phyloP scores from a whole-genome alignment of 106 monocot species.

The Allium cepa region DNA sequence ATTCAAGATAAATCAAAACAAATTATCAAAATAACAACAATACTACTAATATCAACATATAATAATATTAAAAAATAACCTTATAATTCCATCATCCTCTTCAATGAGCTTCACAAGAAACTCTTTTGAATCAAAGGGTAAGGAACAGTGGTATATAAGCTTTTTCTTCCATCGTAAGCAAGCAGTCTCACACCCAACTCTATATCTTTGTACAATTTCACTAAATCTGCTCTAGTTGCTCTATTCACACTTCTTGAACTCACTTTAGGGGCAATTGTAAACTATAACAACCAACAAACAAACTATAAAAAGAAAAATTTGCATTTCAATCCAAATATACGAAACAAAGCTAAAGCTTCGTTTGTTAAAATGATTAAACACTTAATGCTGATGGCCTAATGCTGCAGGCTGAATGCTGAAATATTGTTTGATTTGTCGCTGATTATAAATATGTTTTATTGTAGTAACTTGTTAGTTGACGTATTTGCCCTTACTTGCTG shows the following conservation, averaged over 20 bases:
- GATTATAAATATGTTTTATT: too few relatives aligned
- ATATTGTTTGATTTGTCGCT: too few relatives aligned
- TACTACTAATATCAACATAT: not conserved
- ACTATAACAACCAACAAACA: conserved; percentile 21
- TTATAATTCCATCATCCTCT: conserved; percentile 38
- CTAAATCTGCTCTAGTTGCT: conserved; percentile 57
- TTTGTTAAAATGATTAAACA: too few relatives aligned
- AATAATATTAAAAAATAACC: conserved; percentile 7
- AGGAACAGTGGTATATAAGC: conserved; percentile 62
- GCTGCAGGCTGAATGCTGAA: too few relatives aligned
- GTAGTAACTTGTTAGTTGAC: too few relatives aligned
- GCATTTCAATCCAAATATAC: too few relatives aligned
- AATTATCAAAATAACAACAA: too few relatives aligned
- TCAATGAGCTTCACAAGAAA: conserved; percentile 56
- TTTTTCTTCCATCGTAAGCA: conserved; percentile 85
- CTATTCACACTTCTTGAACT: conserved; percentile 46
- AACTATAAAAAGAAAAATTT: not conserved
- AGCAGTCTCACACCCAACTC: conserved; percentile 67
- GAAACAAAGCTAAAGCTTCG: not conserved
- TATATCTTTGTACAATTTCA: conserved; percentile 48
- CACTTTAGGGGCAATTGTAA: conserved; percentile 59
- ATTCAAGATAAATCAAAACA: too few relatives aligned
- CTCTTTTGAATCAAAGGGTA: conserved; percentile 65
- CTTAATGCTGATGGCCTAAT: too few relatives aligned
- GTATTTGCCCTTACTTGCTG: too few relatives aligned